Evolutionary conservation across 208 protist genomes (phyloP), one percentile per base, ranked within the genome.

Genomic region (Trypanosoma theileri): DNA sequence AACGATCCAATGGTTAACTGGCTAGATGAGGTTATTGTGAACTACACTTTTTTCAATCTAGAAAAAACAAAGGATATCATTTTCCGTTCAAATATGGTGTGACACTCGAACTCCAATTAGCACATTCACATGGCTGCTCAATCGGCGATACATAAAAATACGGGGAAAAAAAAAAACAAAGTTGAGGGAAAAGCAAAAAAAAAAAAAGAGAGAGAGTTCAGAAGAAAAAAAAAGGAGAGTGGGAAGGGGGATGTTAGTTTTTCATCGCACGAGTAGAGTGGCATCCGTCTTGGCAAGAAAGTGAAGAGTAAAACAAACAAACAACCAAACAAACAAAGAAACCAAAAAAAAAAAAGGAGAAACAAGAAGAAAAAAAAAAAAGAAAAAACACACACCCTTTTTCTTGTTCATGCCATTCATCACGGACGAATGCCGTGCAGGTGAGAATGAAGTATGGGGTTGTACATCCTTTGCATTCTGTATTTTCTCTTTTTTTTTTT

Each of bases 11-110:
- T 93, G 63, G 79, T 93, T 50, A 92, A 88, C 72, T 91, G 84
- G 82, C 65, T 96, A 41, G 86, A 96, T 44, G 88, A 93, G 74
- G 84, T 93, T 51, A 94, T 94, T 58, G 77, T 96, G 11, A 94
- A 93, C 75, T 96, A 96, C 74, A 96, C 91, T 58, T 94, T 96
- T 73, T 96, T 96, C 73, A 95, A 95, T 75, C 53, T 95, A 26
- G 86, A 95, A 64, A 89, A 91, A 66, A 95, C 86, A 55, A 85
- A 85, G 58, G 89, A 95, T 56, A 85, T 91, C 65, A 91, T 95
- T 35, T 90, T 92, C 67, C 85, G 85, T 19, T 79, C 84, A 8
- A 90, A 77, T 51, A 59, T 77, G 44, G 68, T 26, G 31, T 80
- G 55, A 65, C 0, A 21, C 0, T 17, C 6, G 1, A 22, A 14